Evolutionary conservation across 768 basidiomycete genomes (phyloP), one percentile per base, ranked within the genome.

Genomic region (Rhizopogon salebrosus): DNA sequence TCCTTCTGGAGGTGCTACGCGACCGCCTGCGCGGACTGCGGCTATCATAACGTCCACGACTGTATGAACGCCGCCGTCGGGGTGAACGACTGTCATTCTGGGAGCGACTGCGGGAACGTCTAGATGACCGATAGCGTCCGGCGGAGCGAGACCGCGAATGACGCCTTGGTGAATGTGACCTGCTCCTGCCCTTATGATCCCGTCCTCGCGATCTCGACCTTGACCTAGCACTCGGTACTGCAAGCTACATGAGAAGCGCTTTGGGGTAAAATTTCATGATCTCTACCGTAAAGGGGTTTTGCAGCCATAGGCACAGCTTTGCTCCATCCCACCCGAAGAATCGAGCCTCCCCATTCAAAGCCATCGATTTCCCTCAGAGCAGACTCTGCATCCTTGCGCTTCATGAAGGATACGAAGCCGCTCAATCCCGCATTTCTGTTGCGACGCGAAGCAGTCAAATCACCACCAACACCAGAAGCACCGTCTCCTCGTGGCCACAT

Each of bases 361-460:
- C 95, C 94, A 60, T 99, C 97, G 51, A 92, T 80, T 64, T 95
- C 89, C 23, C 88, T 85, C 20, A 97, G 74, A 3, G 95, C 95
- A 39, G 70, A 73, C 64, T 98, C 95, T 2, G 97, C 95, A 61
- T 94, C 93, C 58, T 82, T 83, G 48, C 97, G 80, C 60, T 85
- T 91, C 92, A 98, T 97, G 68, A 87, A 98, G 0, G 94, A 91
- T 18, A 99, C 97, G 63, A 99, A 99, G 1, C 97, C 97, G 62
- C 92, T 93, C 20, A 98, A 75, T 14, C 92, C 91, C 11, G 84
- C 64, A 61, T 78, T 85, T 69, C 89, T 89, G 45, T 72, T 76
- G 43, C 85, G 78, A 39, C 93, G 79, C 14, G 84, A 78, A 7
- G 80, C 69, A 22, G 86, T 87, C 79, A 92, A 88, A 41, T 90